Conservation (phyloP, 169 alveolate species). For the Cryptosporidium felis region DNA sequence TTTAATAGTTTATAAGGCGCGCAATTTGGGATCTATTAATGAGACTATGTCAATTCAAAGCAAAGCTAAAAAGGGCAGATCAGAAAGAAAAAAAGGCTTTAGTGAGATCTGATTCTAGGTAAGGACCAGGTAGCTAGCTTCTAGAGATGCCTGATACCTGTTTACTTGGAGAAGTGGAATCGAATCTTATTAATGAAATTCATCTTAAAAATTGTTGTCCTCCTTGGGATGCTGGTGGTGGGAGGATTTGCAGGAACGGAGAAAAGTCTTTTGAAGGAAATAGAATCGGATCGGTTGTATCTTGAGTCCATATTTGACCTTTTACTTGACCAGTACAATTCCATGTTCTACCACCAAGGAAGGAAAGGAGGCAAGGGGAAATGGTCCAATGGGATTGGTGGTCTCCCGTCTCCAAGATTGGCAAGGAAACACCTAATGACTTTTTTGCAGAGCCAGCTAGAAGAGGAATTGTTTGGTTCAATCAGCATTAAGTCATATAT, state of each 20-base stretch:
- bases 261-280: neutral
- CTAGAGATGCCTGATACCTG: neutral
- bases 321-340: constrained; percentile 27
- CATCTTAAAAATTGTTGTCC: neutral
- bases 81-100: neutral
- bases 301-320: neutral
- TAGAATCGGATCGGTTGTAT: neutral
- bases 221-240: neutral
- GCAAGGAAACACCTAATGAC: constrained; percentile 24
- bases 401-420: constrained; percentile 63
- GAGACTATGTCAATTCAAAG: neutral
- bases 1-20: too few relatives aligned
- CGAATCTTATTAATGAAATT: neutral
- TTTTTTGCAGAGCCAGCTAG: constrained; percentile 21
- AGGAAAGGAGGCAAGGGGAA: constrained; percentile 64
- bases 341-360: constrained; percentile 55
- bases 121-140: neutral
- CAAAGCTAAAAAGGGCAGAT: neutral
- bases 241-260: neutral
- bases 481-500: constrained; percentile 19
- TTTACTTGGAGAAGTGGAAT: neutral
- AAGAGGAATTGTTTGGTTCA: constrained; percentile 6
- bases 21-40: constrained; percentile 1
- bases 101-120: neutral
- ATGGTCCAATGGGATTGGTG: constrained; percentile 68